These are phyloP conservation scores for Rhodotorula diobovata DNA, from an alignment of 768 basidiomycete species.

Conservation along the genomic window DNA sequence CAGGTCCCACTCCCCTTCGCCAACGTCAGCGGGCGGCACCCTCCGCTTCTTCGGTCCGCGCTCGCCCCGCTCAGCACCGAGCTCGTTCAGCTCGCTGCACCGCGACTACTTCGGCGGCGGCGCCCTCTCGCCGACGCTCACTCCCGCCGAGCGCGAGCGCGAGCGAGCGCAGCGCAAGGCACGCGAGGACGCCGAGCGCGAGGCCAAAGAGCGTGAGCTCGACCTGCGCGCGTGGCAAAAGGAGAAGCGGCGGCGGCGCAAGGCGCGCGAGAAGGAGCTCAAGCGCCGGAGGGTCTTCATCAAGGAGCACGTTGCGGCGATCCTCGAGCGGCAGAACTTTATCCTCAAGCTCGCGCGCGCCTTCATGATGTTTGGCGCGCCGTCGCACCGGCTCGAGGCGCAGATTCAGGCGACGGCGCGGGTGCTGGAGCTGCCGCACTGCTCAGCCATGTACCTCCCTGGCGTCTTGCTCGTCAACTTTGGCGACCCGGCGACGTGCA, in stretches of 20 bases:
- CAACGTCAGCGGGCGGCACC: neutral
- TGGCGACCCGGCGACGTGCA: conserved; percentile 72
- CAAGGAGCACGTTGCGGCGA: conserved; percentile 54
- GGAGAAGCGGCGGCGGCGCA: conserved; percentile 49
- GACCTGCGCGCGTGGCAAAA: conserved; percentile 41
- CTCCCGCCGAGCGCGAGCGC: conserved; percentile 17
- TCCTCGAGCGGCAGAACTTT: conserved; percentile 53
- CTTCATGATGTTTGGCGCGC: conserved; percentile 53
- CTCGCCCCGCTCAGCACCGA: neutral
- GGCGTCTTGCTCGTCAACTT: conserved; percentile 70
- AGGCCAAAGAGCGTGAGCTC: conserved; percentile 19
- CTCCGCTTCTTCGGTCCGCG: conserved; percentile 19
- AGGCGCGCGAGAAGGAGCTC: conserved; percentile 52
- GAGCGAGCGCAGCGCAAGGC: conserved; percentile 35
- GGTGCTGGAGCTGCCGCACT: conserved; percentile 50
- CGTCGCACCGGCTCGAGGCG: conserved; percentile 53
- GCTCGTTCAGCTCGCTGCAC: conserved; percentile 2
- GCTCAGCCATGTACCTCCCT: conserved; percentile 50
- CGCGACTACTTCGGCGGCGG: conserved; percentile 16
- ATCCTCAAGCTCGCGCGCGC: conserved; percentile 52
- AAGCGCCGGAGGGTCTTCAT: conserved; percentile 70
- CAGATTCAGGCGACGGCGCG: conserved; percentile 53
- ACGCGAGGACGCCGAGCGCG: conserved; percentile 44
- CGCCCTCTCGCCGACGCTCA: neutral
- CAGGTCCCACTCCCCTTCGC: conserved; percentile 4